Evolutionary conservation across 1,139 yeast genomes (phyloP), one percentile per base, ranked within the genome.

Genomic region (Candida tropicalis): DNA sequence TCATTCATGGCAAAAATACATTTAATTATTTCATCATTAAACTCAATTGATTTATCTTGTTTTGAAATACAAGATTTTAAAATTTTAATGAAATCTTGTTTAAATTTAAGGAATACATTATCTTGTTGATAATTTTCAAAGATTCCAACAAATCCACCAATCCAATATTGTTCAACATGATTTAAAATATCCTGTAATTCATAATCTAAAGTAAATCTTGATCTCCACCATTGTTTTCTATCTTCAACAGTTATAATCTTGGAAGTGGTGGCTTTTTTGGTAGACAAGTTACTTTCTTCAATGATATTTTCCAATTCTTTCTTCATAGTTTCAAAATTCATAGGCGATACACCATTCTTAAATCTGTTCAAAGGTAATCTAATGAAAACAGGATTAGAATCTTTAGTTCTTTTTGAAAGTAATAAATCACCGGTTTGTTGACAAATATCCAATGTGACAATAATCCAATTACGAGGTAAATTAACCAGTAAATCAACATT

Each of bases 111-210:
- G 29, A 73, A 63, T 5, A 62, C 56, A 0, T 54, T 52, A 9
- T 53, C 55, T 23, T 66, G 60, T 1, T 55, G 51, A 10, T 49
- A 52, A 5, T 65, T 65, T 28, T 68, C 63, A 55, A 88, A 84
- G 2, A 87, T 56, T 0, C 91, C 84, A 35, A 66, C 66, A 50
- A 89, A 86, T 0, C 95, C 95, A n/a, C 95, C 91, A 36, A 91
- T 62, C 95, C 97, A 89, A 45, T 70, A 67, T 23, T 65, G 60
- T 49, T 89, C 93, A 12, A 88, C 77, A 32, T 70, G 70, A 2
- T 63, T 60, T n/a, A 91, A 60, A n/a, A 90, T 59, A 4, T 62
- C 65, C 40, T 75, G 65, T 44, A 91, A 58, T 40, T 75, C 64
- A 17, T 68, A 63, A 59, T 91, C 97, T 18, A 90, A 66, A 0